A percentile compares a stretch with the other conserved stretches of the same genome.
Evolutionary conservation across 2,329 filamentous ascomycete species (phyloP).

Genomic region (Cladosporium velox): DNA sequence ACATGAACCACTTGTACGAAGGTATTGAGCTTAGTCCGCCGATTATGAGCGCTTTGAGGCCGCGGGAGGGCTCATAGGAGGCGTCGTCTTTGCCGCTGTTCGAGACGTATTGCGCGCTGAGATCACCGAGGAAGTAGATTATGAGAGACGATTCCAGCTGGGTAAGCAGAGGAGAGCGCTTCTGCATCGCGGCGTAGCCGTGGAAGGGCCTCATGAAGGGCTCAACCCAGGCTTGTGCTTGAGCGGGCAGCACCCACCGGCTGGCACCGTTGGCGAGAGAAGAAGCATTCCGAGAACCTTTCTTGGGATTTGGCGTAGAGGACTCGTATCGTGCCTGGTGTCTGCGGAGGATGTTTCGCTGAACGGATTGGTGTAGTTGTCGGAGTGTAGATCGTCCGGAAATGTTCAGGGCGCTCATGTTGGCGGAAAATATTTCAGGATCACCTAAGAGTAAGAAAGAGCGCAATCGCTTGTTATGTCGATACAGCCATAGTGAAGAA

Average conservation of each 20-base stretch:
- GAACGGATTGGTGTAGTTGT: slow-evolving; percentile 36
- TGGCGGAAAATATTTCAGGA: slow-evolving; percentile 8
- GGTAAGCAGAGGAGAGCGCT: slow-evolving; percentile 72
- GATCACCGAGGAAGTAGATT: slow-evolving; percentile 76
- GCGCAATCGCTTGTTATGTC: background rate
- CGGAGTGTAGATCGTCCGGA: slow-evolving; percentile 33
- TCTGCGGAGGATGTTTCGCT: slow-evolving; percentile 35
- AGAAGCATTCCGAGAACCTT: slow-evolving; percentile 24
- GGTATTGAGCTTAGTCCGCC: slow-evolving; percentile 74
- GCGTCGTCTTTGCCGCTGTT: slow-evolving; percentile 30
- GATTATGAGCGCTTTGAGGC: slow-evolving; percentile 71
- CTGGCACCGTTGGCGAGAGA: slow-evolving; percentile 15
- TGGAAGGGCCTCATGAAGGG: slow-evolving; percentile 49
- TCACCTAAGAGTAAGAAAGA: background rate
- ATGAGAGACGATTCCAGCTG: slow-evolving; percentile 74
- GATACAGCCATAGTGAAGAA: slow-evolving; percentile 18
- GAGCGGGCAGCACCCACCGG: slow-evolving; percentile 42
- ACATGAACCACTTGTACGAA: slow-evolving; percentile 80
- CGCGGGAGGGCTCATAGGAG: slow-evolving; percentile 69
- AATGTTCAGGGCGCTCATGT: slow-evolving; percentile 33
- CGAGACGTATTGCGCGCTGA: slow-evolving; percentile 71
- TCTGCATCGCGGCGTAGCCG: slow-evolving; percentile 70
- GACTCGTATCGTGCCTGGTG: slow-evolving; percentile 31
- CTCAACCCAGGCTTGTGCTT: slow-evolving; percentile 50
- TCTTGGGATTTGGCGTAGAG: slow-evolving; percentile 23